Percentiles rank a stretch among this genome's conserved stretches.
Evolutionary conservation across 75 land plant genomes (phyloP).

Genomic region (Cunninghamia lanceolata): DNA sequence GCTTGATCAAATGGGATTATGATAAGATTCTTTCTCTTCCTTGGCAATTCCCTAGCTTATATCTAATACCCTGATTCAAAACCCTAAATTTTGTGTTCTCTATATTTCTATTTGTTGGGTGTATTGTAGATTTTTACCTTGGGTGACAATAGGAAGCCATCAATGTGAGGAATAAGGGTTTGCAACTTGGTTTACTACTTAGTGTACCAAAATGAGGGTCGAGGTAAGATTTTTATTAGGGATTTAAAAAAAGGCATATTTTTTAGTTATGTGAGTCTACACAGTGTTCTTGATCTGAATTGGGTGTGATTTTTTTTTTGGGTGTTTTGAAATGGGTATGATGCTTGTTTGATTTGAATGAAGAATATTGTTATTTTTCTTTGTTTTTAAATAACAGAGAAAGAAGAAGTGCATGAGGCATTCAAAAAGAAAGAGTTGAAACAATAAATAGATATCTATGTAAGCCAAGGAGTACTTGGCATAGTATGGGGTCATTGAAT

Average conservation of each 20-base stretch:
- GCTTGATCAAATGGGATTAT: no score
- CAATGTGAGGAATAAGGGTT: background rate
- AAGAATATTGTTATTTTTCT: background rate
- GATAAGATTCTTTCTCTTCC: no score
- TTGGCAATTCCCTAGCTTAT: background rate
- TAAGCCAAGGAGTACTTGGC: background rate
- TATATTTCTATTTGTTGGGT: background rate
- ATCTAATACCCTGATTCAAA: background rate
- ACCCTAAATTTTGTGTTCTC: background rate
- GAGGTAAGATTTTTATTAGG: background rate
- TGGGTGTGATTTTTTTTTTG: no score
- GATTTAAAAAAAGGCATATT: background rate
- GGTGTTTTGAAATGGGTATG: no score
- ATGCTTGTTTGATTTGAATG: background rate
- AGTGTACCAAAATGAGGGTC: background rate
- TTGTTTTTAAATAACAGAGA: slow-evolving; percentile 20
- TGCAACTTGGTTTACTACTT: background rate
- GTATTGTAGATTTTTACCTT: background rate
- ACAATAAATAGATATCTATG: slow-evolving; percentile 48
- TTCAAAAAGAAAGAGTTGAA: slow-evolving; percentile 46
- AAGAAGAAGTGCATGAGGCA: slow-evolving; percentile 53
- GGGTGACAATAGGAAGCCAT: background rate
- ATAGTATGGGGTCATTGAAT: no score
- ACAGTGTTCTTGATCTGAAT: no score
- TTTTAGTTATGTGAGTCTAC: background rate